Percentiles rank a stretch among this genome's conserved stretches.
These are phyloP conservation scores for Beauveria brongniartii DNA, from an alignment of 2,329 filamentous ascomycete genomes.

Conservation along the genomic window DNA sequence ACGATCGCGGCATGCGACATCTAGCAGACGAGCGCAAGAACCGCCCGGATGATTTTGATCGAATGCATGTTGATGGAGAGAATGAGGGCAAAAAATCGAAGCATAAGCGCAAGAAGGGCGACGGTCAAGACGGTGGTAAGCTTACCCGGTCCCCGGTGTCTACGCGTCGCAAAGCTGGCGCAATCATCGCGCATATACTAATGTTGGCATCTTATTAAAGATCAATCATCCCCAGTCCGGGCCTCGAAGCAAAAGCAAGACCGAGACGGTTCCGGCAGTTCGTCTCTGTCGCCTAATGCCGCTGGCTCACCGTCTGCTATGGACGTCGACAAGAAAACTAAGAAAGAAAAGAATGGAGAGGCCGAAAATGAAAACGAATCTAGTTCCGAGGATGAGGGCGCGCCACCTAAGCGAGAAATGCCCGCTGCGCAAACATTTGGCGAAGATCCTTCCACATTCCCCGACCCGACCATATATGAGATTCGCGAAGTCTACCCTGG, in stretches of 20 bases:
- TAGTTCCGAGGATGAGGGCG: slow-evolving; percentile 51
- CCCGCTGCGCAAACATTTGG: slow-evolving; percentile 86
- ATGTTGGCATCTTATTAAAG: slow-evolving; percentile 22
- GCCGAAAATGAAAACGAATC: slow-evolving; percentile 40
- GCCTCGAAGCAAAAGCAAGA: slow-evolving; percentile 46
- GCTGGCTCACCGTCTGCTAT: slow-evolving; percentile 45
- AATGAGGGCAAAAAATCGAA: slow-evolving; percentile 52
- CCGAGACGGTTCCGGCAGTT: slow-evolving; percentile 49
- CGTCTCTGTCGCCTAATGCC: slow-evolving; percentile 50
- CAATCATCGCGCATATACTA: background rate
- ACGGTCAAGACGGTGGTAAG: slow-evolving; percentile 7
- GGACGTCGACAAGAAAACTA: slow-evolving; percentile 48
- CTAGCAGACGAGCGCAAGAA: slow-evolving; percentile 59
- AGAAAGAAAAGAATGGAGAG: slow-evolving; percentile 27
- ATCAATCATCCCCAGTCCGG: slow-evolving; percentile 45
- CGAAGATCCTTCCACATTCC: slow-evolving; percentile 82
- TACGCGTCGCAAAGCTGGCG: background rate
- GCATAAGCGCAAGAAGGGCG: slow-evolving; percentile 71
- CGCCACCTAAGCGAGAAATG: slow-evolving; percentile 53
- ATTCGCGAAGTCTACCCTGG: slow-evolving; percentile 66
- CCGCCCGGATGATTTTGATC: slow-evolving; percentile 45
- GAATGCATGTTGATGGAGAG: slow-evolving; percentile 39
- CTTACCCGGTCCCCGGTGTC: background rate
- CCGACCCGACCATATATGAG: slow-evolving; percentile 89
- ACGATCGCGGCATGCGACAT: slow-evolving; percentile 66